phyloP scores from a whole-genome alignment of 2,329 filamentous ascomycete species.

The Cytospora leucostoma region DNA sequence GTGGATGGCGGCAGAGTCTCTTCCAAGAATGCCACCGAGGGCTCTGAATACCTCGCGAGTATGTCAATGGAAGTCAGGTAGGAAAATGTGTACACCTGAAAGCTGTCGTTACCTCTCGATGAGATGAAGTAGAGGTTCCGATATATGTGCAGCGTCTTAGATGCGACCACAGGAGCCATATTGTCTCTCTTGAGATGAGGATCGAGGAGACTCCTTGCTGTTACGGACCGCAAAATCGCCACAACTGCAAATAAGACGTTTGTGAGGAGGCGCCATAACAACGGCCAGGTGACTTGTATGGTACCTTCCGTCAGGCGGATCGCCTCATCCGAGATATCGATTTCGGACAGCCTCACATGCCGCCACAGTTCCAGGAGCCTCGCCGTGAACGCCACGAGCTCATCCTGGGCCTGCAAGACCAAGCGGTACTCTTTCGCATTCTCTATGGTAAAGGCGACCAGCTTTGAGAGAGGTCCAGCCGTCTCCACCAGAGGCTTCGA shows the following conservation, averaged over 20 bases:
- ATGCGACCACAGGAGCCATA: constrained; percentile 64
- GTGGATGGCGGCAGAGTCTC: constrained; percentile 54
- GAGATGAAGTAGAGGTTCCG: constrained; percentile 83
- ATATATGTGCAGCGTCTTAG: constrained; percentile 71
- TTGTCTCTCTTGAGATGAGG: constrained; percentile 46
- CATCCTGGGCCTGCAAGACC: constrained; percentile 48
- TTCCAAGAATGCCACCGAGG: constrained; percentile 67
- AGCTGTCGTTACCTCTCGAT: constrained; percentile 69
- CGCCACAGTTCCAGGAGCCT: constrained; percentile 73
- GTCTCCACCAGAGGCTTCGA: constrained; percentile 63
- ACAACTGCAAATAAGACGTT: constrained; percentile 75
- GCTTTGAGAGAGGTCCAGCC: constrained; percentile 66
- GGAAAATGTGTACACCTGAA: constrained; percentile 83
- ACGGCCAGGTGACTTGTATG: constrained; percentile 64
- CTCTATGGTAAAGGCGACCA: constrained; percentile 66
- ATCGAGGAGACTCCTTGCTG: constrained; percentile 63
- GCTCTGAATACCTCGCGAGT: constrained; percentile 67
- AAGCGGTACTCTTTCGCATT: constrained; percentile 40
- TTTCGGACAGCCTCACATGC: constrained; percentile 69
- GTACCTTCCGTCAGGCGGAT: constrained; percentile 66
- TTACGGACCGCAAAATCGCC: constrained; percentile 71
- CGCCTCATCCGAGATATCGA: constrained; percentile 69
- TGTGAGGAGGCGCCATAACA: constrained; percentile 74
- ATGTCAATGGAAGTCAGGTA: constrained; percentile 82
- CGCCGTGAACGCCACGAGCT: constrained; percentile 66